Evolutionary conservation across 2,329 filamentous ascomycete species (phyloP).

Genomic region (Botrytis paeoniae): DNA sequence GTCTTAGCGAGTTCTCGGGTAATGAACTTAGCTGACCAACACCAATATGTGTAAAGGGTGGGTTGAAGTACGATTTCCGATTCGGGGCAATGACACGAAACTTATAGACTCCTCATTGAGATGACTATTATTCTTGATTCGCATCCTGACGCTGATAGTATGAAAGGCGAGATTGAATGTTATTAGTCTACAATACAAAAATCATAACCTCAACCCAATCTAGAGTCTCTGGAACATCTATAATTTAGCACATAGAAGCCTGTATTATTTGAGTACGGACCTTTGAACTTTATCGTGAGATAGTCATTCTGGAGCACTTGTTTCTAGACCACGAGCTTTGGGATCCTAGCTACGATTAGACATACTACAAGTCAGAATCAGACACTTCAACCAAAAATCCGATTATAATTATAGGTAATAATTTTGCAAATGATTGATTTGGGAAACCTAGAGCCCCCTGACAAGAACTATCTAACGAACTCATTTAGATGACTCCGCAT

Average conservation of each 20-base stretch:
- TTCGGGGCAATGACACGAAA: neutral
- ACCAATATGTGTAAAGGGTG: accelerated
- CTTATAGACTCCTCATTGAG: neutral
- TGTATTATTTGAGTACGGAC: accelerated
- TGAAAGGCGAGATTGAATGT: neutral
- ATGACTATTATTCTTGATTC: neutral
- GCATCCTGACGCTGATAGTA: accelerated
- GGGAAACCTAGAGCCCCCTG: neutral
- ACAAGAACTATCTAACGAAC: neutral
- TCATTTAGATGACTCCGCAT: neutral
- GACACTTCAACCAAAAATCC: too few species aligned
- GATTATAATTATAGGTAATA: accelerated
- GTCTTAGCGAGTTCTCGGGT: neutral
- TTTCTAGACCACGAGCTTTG: neutral
- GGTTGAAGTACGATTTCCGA: neutral
- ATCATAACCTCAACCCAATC: neutral
- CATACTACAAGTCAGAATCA: too few species aligned
- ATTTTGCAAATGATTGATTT: accelerated
- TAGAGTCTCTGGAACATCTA: neutral
- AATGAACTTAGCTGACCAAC: neutral
- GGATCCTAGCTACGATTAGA: neutral
- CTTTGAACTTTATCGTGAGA: neutral
- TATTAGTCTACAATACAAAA: neutral
- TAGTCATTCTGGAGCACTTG: neutral
- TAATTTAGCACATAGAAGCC: neutral